Percentiles rank a stretch among this genome's conserved stretches.
Conservation (phyloP, 1,284 basidiomycete genomes). For the Cryptococcus hybrid region DNA sequence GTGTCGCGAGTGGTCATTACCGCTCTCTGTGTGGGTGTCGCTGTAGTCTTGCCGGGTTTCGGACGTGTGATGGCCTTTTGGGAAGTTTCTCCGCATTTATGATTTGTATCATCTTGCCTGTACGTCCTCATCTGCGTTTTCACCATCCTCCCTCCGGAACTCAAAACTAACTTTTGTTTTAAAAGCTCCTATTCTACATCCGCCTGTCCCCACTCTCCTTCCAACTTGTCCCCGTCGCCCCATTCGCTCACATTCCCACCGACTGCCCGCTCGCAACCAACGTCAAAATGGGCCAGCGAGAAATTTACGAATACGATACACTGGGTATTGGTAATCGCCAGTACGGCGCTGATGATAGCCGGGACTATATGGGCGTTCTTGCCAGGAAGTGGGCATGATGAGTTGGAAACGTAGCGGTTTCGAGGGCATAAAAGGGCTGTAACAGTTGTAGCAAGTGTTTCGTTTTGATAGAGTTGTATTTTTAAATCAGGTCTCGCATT, state of each 20-base stretch:
- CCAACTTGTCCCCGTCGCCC: conserved; percentile 46
- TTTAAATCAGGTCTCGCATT: no score
- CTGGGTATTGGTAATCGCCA: conserved; percentile 58
- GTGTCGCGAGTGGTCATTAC: conserved; percentile 39
- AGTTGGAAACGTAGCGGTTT: conserved; percentile 1
- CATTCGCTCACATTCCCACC: conserved; percentile 12
- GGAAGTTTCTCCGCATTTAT: conserved; percentile 84
- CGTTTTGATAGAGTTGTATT: no score
- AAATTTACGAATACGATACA: conserved; percentile 52
- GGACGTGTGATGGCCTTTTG: conserved; percentile 84
- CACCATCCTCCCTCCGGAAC: neutral
- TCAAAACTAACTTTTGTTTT: neutral
- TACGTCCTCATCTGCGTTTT: conserved; percentile 42
- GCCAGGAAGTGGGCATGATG: conserved; percentile 36
- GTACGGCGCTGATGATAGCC: conserved; percentile 67
- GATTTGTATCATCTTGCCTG: conserved; percentile 76
- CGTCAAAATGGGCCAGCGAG: conserved; percentile 25
- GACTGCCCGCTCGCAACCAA: conserved; percentile 47
- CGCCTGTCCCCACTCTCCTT: conserved; percentile 23
- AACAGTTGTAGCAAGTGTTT: no score
- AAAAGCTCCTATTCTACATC: conserved; percentile 32
- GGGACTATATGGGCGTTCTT: conserved; percentile 71
- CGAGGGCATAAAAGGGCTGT: no score
- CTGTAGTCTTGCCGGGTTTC: conserved; percentile 49
- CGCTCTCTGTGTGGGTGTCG: conserved; percentile 28